Evolutionary conservation across 768 basidiomycete species (phyloP).

Genomic region (Suillus paluster): DNA sequence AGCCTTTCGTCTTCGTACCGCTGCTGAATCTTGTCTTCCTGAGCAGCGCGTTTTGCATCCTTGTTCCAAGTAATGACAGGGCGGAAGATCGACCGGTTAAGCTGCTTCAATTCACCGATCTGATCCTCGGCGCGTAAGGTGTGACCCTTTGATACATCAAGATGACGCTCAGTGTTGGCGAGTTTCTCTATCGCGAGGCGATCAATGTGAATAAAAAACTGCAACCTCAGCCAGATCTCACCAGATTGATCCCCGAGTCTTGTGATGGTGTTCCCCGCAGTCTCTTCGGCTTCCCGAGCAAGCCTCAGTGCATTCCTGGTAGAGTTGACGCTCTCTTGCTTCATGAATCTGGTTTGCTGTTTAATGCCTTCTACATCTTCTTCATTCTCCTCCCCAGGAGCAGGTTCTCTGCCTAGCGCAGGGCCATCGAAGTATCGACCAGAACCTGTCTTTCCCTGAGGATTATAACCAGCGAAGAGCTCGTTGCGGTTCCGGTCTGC

Average conservation of each 20-base stretch:
- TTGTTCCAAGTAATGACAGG: constrained; percentile 95
- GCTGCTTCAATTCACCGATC: constrained; percentile 90
- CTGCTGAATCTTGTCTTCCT: constrained; percentile 80
- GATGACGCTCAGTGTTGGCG: constrained; percentile 92
- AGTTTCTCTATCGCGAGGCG: constrained; percentile 62
- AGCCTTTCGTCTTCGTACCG: constrained; percentile 87
- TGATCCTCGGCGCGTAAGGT: constrained; percentile 89
- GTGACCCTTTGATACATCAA: constrained; percentile 90
- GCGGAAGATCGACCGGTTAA: constrained; percentile 94
- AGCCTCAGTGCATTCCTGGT: constrained; percentile 92
- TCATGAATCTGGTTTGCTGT: constrained; percentile 83
- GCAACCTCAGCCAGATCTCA: constrained; percentile 38
- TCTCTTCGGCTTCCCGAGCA: constrained; percentile 97
- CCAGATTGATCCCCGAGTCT: constrained; percentile 94
- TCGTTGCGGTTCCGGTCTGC: constrained; percentile 71
- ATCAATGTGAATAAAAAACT: constrained; percentile 1
- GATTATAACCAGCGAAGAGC: constrained; percentile 76
- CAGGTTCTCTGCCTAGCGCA: constrained; percentile 45
- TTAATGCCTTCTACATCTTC: constrained; percentile 96
- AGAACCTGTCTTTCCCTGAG: constrained; percentile 53
- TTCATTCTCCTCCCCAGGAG: constrained; percentile 74
- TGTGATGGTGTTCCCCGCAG: constrained; percentile 80
- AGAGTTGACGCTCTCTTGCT: constrained; percentile 90
- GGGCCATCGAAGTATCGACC: constrained; percentile 76
- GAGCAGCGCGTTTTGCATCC: constrained; percentile 83